Evolutionary conservation across 495 filamentous ascomycete genomes (phyloP).

Genomic region (Daldinia bambusicola): DNA sequence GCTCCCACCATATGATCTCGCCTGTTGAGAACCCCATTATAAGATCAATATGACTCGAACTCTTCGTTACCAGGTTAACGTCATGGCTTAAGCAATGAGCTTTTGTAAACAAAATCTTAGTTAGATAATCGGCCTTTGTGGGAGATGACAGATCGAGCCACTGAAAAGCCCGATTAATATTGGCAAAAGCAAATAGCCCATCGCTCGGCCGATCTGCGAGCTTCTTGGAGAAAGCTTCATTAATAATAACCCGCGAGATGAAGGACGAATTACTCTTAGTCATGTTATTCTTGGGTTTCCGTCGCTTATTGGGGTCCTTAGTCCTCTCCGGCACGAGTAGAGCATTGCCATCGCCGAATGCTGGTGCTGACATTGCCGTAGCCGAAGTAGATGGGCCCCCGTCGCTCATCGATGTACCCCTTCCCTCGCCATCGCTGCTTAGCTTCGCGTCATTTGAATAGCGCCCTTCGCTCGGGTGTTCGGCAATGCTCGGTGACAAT

Average conservation of each 20-base stretch:
- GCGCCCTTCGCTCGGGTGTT: conserved; percentile 67
- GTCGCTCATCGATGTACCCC: conserved; percentile 56
- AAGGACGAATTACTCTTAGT: conserved; percentile 98
- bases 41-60: conserved; percentile 80
- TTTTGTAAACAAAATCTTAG: conserved; percentile 96
- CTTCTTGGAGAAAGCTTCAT: conserved; percentile 81
- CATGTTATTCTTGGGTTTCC: conserved; percentile 97
- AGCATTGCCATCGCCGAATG: conserved; percentile 89
- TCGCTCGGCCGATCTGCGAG: conserved; percentile 80
- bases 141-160: conserved; percentile 68
- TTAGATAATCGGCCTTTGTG: conserved; percentile 81
- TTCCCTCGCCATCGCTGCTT: conserved; percentile 59
- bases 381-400: conserved; percentile 44
- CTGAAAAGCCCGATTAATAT: conserved; percentile 92
- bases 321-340: conserved; percentile 66
- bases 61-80: conserved; percentile 85
- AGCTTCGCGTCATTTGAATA: conserved; percentile 67
- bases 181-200: conserved; percentile 89
- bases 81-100: conserved; percentile 96
- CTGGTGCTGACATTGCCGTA: conserved; percentile 62
- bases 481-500: conserved; percentile 65
- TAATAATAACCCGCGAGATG: conserved; percentile 91
- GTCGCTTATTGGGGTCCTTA: conserved; percentile 81
- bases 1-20: conserved; percentile 99
- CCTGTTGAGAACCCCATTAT: conserved; percentile 95